These are phyloP conservation scores for Musa troglodytarum DNA, from an alignment of 176 grass and related monocot species.

Conservation along the genomic window DNA sequence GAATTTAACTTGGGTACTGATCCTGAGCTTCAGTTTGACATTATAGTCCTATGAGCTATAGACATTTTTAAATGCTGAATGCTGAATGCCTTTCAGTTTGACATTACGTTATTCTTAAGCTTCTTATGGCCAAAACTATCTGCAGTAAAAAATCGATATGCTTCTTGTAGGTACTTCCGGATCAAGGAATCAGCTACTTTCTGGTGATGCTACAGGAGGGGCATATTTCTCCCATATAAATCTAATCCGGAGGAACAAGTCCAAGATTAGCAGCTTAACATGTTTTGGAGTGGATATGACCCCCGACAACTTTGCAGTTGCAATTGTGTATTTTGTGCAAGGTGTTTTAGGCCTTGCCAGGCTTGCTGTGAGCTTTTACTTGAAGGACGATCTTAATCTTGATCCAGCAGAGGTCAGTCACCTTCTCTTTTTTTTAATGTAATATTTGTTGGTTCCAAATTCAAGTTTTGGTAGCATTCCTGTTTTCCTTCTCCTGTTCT, in stretches of 20 bases:
- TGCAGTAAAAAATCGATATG: slow-evolving; percentile 6
- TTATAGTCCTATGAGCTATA: neutral
- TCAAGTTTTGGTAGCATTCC: neutral
- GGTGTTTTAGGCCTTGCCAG: slow-evolving; percentile 91
- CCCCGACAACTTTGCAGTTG: slow-evolving; percentile 90
- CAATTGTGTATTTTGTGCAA: slow-evolving; percentile 99
- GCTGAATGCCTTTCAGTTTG: no score
- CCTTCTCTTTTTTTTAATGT: neutral
- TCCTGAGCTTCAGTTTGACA: neutral
- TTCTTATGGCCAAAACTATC: neutral
- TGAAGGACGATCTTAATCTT: slow-evolving; percentile 94
- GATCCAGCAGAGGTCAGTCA: slow-evolving; percentile 82
- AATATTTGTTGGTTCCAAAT: neutral
- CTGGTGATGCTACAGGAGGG: slow-evolving; percentile 13
- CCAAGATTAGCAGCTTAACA: slow-evolving; percentile 39
- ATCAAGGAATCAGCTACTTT: slow-evolving; percentile 31
- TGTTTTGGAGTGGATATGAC: slow-evolving; percentile 81
- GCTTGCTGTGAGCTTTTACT: slow-evolving; percentile 95
- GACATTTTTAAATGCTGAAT: neutral
- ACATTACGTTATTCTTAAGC: neutral
- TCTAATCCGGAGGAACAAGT: slow-evolving; percentile 41
- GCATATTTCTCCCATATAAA: slow-evolving; percentile 26
- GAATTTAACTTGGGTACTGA: no score
- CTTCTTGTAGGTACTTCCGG: slow-evolving; percentile 23
- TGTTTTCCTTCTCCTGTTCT: neutral